Percentiles rank a stretch among this genome's conserved stretches.
Evolutionary conservation across 2,329 filamentous ascomycete species (phyloP).

Genomic region (Neonectria punicea): DNA sequence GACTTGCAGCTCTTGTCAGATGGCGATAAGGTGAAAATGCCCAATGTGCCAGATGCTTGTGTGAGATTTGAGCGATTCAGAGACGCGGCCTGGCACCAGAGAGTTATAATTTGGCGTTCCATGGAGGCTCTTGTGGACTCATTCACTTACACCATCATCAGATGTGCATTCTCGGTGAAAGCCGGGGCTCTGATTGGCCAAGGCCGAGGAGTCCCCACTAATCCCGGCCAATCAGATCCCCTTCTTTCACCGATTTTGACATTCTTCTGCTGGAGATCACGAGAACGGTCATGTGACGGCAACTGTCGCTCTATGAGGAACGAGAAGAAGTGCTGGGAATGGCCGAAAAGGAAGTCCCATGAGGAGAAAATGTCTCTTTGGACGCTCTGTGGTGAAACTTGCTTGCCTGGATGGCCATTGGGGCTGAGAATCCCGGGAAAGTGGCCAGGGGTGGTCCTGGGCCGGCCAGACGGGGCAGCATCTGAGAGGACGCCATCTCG

Average conservation of each 20-base stretch:
- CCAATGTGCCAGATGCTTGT: conserved; percentile 53
- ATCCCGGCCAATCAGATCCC: conserved; percentile 45
- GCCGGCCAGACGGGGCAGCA: conserved; percentile 21
- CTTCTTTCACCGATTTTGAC: conserved; percentile 47
- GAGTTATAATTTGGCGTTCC: conserved; percentile 53
- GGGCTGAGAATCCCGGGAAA: conserved; percentile 26
- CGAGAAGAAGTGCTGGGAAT: conserved; percentile 21
- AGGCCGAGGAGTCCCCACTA: conserved; percentile 27
- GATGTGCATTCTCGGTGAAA: conserved; percentile 39
- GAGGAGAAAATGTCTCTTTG: conserved; percentile 24
- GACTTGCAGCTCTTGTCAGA: conserved; percentile 50
- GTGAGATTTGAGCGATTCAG: conserved; percentile 53
- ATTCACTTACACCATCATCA: conserved; percentile 53
- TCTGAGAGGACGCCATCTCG: conserved; percentile 17
- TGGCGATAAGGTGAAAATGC: conserved; percentile 53
- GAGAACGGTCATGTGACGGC: conserved; percentile 36
- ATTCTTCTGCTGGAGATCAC: conserved; percentile 26
- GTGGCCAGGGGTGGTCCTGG: conserved; percentile 25
- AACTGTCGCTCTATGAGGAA: conserved; percentile 23
- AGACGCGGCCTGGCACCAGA: conserved; percentile 52
- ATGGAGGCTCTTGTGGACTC: conserved; percentile 49
- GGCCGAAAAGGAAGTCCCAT: conserved; percentile 25
- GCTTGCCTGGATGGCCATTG: conserved; percentile 23
- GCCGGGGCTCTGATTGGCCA: conserved; percentile 42
- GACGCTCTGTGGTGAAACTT: conserved; percentile 22